Conservation (phyloP, 108 stramenopile genomes). For the Pseudonitzschia multistriata region DNA sequence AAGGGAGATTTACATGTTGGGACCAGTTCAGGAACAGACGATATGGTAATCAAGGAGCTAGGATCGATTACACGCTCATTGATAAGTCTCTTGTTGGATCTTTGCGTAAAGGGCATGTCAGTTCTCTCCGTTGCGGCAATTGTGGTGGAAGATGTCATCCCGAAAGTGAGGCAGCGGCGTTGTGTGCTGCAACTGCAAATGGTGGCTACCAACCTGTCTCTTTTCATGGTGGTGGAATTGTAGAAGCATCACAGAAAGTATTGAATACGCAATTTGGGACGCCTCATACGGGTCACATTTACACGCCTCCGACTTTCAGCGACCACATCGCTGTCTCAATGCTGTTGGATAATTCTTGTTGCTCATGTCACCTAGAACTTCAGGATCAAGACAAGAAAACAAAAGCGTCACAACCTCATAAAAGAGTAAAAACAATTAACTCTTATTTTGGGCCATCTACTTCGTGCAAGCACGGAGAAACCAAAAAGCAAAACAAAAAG, state of each 20-base stretch:
- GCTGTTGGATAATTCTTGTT: constrained; percentile 45
- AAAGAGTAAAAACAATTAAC: constrained; percentile 68
- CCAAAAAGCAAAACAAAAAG: background rate
- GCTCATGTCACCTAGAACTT: constrained; percentile 19
- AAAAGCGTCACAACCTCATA: constrained; percentile 86
- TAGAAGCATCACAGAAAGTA: constrained; percentile 52
- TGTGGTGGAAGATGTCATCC: constrained; percentile 54
- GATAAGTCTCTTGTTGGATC: constrained; percentile 51
- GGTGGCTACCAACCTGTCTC: constrained; percentile 68
- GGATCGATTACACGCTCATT: constrained; percentile 90
- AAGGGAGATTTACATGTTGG: constrained; percentile 89
- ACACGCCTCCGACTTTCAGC: constrained; percentile 87
- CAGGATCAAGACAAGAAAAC: constrained; percentile 47
- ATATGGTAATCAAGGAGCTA: constrained; percentile 78
- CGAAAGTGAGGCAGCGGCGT: constrained; percentile 70
- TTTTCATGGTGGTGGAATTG: constrained; percentile 87
- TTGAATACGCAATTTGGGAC: constrained; percentile 65
- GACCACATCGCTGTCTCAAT: constrained; percentile 89
- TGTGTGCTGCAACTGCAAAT: constrained; percentile 75
- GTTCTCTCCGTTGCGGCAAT: constrained; percentile 56
- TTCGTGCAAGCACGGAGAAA: background rate
- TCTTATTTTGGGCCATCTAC: constrained; percentile 57
- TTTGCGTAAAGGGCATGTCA: constrained; percentile 38
- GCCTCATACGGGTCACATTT: constrained; percentile 86
- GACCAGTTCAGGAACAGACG: constrained; percentile 82